Evolutionary conservation across 129 eudicot genomes (phyloP).

Genomic region (Ambrosia trifida): DNA sequence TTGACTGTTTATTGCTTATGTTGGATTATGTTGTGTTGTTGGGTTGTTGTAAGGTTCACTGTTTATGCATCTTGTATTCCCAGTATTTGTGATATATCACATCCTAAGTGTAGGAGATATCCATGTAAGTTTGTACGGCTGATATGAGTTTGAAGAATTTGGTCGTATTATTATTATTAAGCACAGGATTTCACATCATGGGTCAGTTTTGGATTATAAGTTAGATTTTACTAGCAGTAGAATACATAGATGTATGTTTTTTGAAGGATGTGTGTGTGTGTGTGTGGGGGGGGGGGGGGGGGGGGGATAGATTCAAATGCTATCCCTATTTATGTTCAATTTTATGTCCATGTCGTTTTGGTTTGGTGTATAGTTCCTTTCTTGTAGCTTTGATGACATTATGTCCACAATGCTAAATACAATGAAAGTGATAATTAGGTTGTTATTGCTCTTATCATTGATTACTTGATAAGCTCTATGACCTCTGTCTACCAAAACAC

Average conservation of each 20-base stretch:
- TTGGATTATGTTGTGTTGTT: too few species aligned
- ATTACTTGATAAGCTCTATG: not conserved
- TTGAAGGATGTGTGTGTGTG: too few species aligned
- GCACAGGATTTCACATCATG: not conserved
- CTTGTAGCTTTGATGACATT: not conserved
- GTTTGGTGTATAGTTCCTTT: not conserved
- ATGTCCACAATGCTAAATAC: not conserved
- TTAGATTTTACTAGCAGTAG: not conserved
- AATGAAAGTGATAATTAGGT: not conserved
- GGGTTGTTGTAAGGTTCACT: not conserved
- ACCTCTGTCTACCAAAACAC: not conserved
- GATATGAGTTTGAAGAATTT: not conserved
- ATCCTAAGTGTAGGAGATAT: constrained; percentile 17
- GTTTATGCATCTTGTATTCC: not conserved
- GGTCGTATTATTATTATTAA: not conserved
- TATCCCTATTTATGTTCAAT: not conserved
- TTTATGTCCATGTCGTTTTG: not conserved
- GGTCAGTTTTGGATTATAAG: not conserved
- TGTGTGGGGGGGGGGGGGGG: not conserved
- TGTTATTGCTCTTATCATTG: not conserved
- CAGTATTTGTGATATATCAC: constrained; percentile 8
- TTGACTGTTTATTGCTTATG: not conserved
- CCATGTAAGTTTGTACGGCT: not conserved
- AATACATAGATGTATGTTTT: not conserved
- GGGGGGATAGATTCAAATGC: not conserved